Percentiles rank a stretch among this genome's conserved stretches.
Conservation (phyloP, 208 protist genomes). For the Plasmodiophora brassicae region DNA sequence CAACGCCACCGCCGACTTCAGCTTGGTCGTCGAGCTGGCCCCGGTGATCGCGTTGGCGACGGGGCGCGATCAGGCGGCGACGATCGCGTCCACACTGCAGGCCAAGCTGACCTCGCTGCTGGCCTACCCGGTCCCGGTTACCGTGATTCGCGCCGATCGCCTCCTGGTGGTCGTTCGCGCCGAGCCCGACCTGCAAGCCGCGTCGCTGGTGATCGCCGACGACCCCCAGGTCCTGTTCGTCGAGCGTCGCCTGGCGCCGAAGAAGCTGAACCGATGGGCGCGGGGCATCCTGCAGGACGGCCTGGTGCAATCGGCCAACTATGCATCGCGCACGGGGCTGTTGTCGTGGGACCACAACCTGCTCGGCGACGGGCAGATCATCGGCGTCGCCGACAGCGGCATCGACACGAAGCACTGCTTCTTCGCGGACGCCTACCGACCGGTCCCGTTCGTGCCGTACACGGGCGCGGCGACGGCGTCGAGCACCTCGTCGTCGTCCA, state of each 20-base stretch:
- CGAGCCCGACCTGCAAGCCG: neutral
- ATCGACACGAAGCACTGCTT: conserved; percentile 31
- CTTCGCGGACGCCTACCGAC: neutral
- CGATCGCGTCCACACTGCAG: neutral
- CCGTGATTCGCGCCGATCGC: neutral
- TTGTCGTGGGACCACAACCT: neutral
- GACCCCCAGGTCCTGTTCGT: neutral
- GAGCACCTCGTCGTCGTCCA: too few species aligned
- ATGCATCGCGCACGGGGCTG: neutral
- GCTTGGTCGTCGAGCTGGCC: neutral
- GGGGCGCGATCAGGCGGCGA: neutral
- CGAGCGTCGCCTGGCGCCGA: neutral
- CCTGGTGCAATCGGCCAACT: neutral
- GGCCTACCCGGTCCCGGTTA: neutral
- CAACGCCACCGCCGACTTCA: neutral
- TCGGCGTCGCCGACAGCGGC: conserved; percentile 20
- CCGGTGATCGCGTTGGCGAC: neutral
- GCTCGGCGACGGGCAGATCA: conserved; percentile 10
- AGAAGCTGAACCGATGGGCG: neutral
- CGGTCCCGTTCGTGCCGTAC: neutral
- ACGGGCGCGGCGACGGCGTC: neutral
- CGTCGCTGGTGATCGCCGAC: neutral
- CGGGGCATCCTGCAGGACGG: neutral
- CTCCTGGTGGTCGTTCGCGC: neutral
- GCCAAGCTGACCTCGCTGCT: neutral